Percentiles rank a stretch among this genome's conserved stretches.
Evolutionary conservation across 148 eudicot genomes (phyloP).

Genomic region (Rhododendron simsii): DNA sequence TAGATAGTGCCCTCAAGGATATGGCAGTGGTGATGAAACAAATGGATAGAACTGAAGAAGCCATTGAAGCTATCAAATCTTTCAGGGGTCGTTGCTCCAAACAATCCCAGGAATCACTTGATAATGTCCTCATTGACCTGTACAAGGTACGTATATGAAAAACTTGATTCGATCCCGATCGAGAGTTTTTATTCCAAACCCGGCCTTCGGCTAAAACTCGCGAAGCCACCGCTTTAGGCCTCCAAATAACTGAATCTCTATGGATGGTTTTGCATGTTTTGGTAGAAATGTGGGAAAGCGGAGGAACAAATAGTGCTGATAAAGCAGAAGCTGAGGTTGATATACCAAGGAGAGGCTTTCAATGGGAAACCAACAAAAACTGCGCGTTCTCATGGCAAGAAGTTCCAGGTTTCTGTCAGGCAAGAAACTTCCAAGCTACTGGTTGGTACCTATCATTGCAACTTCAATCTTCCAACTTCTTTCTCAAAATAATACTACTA

Average conservation of each 20-base stretch:
- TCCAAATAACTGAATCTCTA: not conserved
- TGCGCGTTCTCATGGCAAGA: conserved; percentile 53
- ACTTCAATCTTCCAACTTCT: not conserved
- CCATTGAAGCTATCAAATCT: conserved; percentile 54
- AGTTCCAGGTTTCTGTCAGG: conserved; percentile 46
- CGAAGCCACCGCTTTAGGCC: too few species aligned
- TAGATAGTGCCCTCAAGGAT: conserved; percentile 62
- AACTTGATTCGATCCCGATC: not conserved
- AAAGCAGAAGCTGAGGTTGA: conserved; percentile 44
- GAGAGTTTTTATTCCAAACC: too few species aligned
- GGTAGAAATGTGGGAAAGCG: conserved; percentile 52
- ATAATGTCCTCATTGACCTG: conserved; percentile 48
- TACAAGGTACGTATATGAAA: conserved; percentile 35
- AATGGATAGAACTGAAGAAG: conserved; percentile 47
- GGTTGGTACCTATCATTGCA: conserved; percentile 18
- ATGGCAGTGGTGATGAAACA: conserved; percentile 64
- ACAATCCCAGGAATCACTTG: conserved; percentile 57
- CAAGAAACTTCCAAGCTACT: conserved; percentile 51
- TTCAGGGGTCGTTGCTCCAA: conserved; percentile 40
- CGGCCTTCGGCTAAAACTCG: too few species aligned
- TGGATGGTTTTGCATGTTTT: not conserved
- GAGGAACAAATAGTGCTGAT: conserved; percentile 45
- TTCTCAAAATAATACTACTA: not conserved
- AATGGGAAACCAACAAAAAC: conserved; percentile 53
- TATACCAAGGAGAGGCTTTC: conserved; percentile 47